Base-by-base conservation (phyloP, 73 alveolate genomes). In the Stentor coeruleus region DNA sequence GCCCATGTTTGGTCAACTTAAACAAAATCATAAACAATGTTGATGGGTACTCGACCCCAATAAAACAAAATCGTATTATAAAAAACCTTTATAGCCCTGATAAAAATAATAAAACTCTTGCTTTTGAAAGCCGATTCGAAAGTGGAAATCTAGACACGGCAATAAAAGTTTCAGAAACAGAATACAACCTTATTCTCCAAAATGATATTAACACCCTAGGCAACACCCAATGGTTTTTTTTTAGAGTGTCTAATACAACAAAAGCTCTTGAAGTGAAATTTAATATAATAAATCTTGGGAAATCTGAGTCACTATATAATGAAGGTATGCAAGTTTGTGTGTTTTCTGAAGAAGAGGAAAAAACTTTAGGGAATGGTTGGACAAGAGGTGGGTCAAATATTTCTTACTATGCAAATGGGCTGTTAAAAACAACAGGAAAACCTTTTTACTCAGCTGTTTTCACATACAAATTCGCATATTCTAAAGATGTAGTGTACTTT, bases 201-300 rank as follows among this genome's bases (percentile, higher is more conserved):
- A 93, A 97, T 59, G 99, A 97, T 87, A 93, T 95, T 76, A 95
- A 97, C 77, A 97, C 99, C 2, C 90, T 97, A 73, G 99, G 99
- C 74, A 91, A 97, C 87, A 95, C 98, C 39, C 94, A 97, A 85
- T 97, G 99, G 99, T 97, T 91, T 85, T 97, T 94, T 81, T 97
- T 97, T 85, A 82, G 96, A 41, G 95, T 97, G 2, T 80, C 93
- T 1, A 97, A 97, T 80, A 95, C 98, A 35, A 87, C 94, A 84
- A 93, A 93, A 77, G 98, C 96, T 37, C 92, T 92, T 59, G 92
- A 90, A 39, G 95, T 93, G 60, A 85, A 97, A 59, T 97, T 97
- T 90, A 97, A 97, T 85, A 97, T 97, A 4, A 95, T 97, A 42
- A 97, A 97, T 90, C 84, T 95, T 93, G 85, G 94, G 96, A 95